These are phyloP conservation scores for Ophiostoma australiae DNA, from an alignment of 2,329 filamentous ascomycete genomes.

Conservation along the genomic window DNA sequence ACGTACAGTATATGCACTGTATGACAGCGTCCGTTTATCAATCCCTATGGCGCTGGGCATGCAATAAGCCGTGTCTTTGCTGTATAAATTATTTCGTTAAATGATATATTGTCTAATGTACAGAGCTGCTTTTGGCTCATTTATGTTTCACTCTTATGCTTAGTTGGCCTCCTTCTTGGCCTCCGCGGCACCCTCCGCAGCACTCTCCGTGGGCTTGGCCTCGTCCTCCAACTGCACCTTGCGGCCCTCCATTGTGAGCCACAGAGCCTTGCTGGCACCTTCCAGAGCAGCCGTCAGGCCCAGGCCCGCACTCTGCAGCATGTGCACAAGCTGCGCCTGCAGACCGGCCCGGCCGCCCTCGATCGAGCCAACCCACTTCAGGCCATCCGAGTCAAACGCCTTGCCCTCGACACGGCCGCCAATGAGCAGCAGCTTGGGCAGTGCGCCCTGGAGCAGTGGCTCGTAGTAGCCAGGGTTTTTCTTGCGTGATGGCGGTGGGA, in stretches of 20 bases:
- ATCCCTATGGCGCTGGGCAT: background rate
- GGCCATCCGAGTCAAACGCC: constrained; percentile 70
- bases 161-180: constrained; percentile 17
- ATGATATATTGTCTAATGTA: constrained; percentile 10
- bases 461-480: constrained; percentile 80
- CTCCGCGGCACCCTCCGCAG: constrained; percentile 19
- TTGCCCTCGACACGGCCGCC: constrained; percentile 83
- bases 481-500: constrained; percentile 71
- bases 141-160: background rate
- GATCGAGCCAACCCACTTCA: constrained; percentile 65
- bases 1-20: background rate
- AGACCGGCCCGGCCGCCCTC: constrained; percentile 75
- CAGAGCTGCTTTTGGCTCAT: background rate
- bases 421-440: constrained; percentile 82
- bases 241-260: constrained; percentile 80
- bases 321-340: constrained; percentile 70
- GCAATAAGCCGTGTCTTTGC: too few relatives aligned
- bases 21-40: background rate
- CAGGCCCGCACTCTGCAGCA: constrained; percentile 76
- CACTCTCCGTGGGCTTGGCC: constrained; percentile 25
- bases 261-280: constrained; percentile 73
- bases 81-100: background rate
- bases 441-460: constrained; percentile 66
- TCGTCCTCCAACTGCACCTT: constrained; percentile 77
- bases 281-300: constrained; percentile 75